Conservation (phyloP, 768 basidiomycete genomes). For the Lanmaoa rubissima region DNA sequence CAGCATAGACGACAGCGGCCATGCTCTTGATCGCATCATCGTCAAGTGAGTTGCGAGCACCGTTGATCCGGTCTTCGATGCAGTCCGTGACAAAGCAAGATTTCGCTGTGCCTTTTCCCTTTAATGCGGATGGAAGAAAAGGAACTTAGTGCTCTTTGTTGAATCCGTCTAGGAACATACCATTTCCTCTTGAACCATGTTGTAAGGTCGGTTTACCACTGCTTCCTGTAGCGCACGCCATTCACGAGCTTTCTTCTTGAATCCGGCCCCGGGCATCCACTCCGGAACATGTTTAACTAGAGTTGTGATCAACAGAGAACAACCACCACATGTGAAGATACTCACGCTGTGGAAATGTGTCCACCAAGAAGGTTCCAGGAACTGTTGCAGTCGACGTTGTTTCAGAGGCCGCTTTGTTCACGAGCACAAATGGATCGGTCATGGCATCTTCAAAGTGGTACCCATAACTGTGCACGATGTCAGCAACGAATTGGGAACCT, state of each 20-base stretch:
- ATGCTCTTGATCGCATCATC: conserved; percentile 5
- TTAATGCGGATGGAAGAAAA: not conserved
- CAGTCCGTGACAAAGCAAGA: conserved; percentile 5
- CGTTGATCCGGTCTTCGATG: conserved; percentile 2
- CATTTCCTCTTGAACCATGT: conserved; percentile 2
- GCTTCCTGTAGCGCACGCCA: conserved; percentile 4
- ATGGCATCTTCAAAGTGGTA: conserved; percentile 1
- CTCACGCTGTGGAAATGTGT: conserved; percentile 1
- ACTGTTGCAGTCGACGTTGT: conserved; percentile 1
- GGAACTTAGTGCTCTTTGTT: not conserved
- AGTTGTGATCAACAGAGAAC: not conserved
- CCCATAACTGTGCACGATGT: not conserved
- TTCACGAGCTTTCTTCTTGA: conserved; percentile 5
- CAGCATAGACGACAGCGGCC: conserved; percentile 5
- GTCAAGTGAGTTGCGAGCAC: not conserved
- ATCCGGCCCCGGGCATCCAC: conserved; percentile 2
- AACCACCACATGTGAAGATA: not conserved
- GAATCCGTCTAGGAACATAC: not conserved
- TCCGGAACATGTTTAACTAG: conserved; percentile 2
- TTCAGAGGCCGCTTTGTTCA: conserved; percentile 6
- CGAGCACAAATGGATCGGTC: conserved; percentile 3
- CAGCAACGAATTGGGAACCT: not conserved
- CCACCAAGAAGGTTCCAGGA: conserved; percentile 4
- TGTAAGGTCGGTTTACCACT: conserved; percentile 1
- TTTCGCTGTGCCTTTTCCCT: not conserved